phyloP scores from a whole-genome alignment of 306 rosid genomes.

The Carpinus viminea region DNA sequence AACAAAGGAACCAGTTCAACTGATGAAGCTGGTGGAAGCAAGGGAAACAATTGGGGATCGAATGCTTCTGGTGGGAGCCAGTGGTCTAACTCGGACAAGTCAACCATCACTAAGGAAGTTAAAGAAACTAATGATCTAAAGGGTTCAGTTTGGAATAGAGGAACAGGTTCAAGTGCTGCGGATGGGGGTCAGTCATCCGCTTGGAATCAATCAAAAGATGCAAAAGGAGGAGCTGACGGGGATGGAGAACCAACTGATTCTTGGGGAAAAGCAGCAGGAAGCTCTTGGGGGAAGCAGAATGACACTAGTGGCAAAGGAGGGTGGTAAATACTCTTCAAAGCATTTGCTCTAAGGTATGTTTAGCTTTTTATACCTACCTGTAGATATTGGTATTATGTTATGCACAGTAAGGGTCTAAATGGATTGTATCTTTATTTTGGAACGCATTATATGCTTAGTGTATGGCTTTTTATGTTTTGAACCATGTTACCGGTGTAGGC shows the following conservation, averaged over 20 bases:
- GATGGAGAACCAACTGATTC: slow-evolving; percentile 19
- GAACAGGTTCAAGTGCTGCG: slow-evolving; percentile 24
- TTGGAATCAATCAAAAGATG: slow-evolving; percentile 40
- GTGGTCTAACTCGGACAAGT: slow-evolving; percentile 11
- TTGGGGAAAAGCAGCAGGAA: slow-evolving; percentile 34
- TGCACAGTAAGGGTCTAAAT: neutral
- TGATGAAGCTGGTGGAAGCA: slow-evolving; percentile 9
- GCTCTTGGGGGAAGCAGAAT: slow-evolving; percentile 49
- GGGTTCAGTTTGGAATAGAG: slow-evolving; percentile 7
- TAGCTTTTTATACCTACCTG: neutral
- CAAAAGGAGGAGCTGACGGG: slow-evolving; percentile 21
- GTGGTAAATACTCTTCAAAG: slow-evolving; percentile 41
- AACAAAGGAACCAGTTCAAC: slow-evolving; percentile 12
- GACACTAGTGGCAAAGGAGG: slow-evolving; percentile 47
- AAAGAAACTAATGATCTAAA: slow-evolving; percentile 16
- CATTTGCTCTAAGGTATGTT: neutral
- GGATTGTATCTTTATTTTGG: neutral
- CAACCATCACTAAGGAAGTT: slow-evolving; percentile 3
- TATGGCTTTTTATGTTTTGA: neutral
- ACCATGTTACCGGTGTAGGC: neutral
- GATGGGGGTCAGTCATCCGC: slow-evolving; percentile 40
- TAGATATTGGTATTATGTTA: neutral
- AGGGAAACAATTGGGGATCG: slow-evolving; percentile 31
- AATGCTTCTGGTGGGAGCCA: slow-evolving; percentile 30
- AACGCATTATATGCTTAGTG: neutral